Conservation (phyloP, 495 filamentous ascomycete genomes). For the Penicillium crystallinum region DNA sequence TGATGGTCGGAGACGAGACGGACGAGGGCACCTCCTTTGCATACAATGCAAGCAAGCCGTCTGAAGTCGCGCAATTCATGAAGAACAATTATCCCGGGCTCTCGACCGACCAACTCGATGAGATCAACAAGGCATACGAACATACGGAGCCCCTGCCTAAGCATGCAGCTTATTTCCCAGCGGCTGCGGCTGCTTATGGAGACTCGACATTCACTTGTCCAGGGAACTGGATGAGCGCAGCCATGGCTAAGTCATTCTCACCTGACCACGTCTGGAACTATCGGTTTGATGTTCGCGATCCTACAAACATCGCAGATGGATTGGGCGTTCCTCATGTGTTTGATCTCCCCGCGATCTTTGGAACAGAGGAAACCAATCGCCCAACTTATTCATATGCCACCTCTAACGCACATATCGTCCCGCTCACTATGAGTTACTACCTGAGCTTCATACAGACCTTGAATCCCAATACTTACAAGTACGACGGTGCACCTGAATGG, state of each 20-base stretch:
- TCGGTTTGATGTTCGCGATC: constrained; percentile 57
- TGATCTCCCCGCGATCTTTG: constrained; percentile 58
- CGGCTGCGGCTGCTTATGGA: constrained; percentile 56
- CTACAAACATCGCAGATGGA: constrained; percentile 41
- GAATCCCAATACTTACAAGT: constrained; percentile 50
- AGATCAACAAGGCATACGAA: constrained; percentile 56
- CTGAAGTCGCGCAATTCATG: constrained; percentile 51
- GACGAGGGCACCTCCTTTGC: constrained; percentile 63
- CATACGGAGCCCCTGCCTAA: constrained; percentile 29
- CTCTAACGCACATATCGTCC: constrained; percentile 43
- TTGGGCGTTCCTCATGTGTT: constrained; percentile 60
- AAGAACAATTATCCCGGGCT: constrained; percentile 56
- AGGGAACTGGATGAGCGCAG: constrained; percentile 33
- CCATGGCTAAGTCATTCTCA: constrained; percentile 35
- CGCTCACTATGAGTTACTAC: constrained; percentile 58
- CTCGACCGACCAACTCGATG: constrained; percentile 40
- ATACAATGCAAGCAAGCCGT: constrained; percentile 35
- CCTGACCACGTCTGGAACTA: constrained; percentile 49
- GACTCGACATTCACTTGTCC: constrained; percentile 66
- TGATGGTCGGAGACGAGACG: constrained; percentile 59
- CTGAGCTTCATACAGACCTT: constrained; percentile 57
- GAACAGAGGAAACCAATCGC: constrained; percentile 19
- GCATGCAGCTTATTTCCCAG: constrained; percentile 50
- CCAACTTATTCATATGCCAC: constrained; percentile 18
- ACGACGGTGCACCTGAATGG: constrained; percentile 40